Evolutionary conservation across 1,284 basidiomycete species (phyloP).

Genomic region (Marasmius oreades): DNA sequence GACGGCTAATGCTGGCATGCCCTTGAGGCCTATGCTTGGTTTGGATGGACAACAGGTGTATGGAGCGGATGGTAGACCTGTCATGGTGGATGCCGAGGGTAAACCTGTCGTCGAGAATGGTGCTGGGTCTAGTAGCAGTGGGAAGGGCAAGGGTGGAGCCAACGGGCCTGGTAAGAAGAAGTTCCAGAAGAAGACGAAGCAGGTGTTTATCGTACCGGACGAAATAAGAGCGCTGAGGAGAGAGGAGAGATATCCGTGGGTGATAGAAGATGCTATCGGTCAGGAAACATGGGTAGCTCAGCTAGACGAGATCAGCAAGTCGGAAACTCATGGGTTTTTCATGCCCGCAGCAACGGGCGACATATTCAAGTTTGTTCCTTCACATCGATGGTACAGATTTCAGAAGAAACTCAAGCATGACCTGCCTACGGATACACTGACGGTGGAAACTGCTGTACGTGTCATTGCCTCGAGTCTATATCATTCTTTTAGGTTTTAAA

Average conservation of each 20-base stretch:
- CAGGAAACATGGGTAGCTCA: constrained; percentile 76
- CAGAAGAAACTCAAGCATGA: constrained; percentile 76
- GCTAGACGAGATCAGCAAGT: constrained; percentile 72
- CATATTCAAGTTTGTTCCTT: constrained; percentile 82
- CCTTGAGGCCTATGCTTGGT: constrained; percentile 68
- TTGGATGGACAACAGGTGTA: constrained; percentile 77
- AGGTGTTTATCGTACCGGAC: constrained; percentile 75
- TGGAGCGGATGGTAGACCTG: constrained; percentile 66
- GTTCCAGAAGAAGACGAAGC: constrained; percentile 82
- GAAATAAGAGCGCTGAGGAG: constrained; percentile 64
- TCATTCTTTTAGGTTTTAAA: constrained; percentile 1
- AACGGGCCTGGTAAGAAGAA: constrained; percentile 51
- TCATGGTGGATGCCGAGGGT: constrained; percentile 79
- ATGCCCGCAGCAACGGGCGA: constrained; percentile 68
- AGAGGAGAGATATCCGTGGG: constrained; percentile 88
- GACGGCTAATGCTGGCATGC: constrained; percentile 36
- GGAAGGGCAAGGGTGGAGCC: constrained; percentile 45
- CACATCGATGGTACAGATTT: constrained; percentile 88
- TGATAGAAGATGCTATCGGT: constrained; percentile 73
- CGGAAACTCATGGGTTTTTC: constrained; percentile 62
- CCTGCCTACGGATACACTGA: constrained; percentile 71
- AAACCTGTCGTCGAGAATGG: constrained; percentile 49
- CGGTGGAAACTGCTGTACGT: constrained; percentile 54
- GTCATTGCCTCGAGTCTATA: constrained; percentile 2
- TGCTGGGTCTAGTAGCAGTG: constrained; percentile 28